Conservation (phyloP, 2,329 filamentous ascomycete species). For the Drechslera avenae region DNA sequence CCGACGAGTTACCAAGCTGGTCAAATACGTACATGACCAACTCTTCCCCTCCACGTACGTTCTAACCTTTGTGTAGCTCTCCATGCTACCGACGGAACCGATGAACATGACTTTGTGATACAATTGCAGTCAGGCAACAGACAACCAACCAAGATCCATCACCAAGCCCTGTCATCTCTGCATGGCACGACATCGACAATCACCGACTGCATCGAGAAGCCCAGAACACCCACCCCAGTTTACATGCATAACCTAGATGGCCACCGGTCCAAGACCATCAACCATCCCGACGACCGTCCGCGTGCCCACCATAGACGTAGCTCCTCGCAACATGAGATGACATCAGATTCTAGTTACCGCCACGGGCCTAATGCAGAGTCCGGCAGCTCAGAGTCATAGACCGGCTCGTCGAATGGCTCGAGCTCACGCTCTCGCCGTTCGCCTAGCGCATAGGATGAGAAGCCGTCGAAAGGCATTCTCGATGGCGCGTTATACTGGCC, state of each 20-base stretch:
- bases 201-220: conserved; percentile 12
- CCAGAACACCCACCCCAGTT: conserved; percentile 22
- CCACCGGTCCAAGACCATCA: conserved; percentile 27
- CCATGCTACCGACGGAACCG: conserved; percentile 32
- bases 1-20: background rate
- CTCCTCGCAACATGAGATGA: conserved; percentile 26
- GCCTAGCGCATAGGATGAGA: conserved; percentile 32
- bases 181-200: background rate
- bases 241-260: conserved; percentile 36
- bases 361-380: conserved; percentile 36
- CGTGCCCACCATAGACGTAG: conserved; percentile 26
- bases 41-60: background rate
- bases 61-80: conserved; percentile 28
- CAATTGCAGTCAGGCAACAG: conserved; percentile 17
- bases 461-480: conserved; percentile 29
- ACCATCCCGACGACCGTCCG: conserved; percentile 32
- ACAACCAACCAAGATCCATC: conserved; percentile 4
- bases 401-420: conserved; percentile 23
- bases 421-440: conserved; percentile 19
- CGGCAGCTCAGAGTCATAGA: conserved; percentile 32
- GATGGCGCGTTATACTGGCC: conserved; percentile 38
- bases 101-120: conserved; percentile 32
- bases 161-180: conserved; percentile 4
- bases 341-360: conserved; percentile 31
- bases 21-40: background rate